Evolutionary conservation across 768 basidiomycete species (phyloP).

Genomic region (Serendipita indica): DNA sequence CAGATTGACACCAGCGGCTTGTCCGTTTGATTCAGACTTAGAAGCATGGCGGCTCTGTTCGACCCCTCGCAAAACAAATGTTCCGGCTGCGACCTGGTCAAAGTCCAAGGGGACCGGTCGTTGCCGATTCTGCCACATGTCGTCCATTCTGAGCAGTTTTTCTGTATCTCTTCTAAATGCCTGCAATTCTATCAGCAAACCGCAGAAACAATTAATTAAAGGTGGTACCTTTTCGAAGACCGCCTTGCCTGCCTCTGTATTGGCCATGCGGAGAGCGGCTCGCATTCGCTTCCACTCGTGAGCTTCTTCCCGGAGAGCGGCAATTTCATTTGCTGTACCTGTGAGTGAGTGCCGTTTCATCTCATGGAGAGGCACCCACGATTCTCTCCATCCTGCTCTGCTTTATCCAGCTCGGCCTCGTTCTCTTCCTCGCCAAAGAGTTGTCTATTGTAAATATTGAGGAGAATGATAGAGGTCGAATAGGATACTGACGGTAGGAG

Average conservation of each 20-base stretch:
- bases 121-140: constrained; percentile 92
- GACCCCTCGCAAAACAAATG: constrained; percentile 33
- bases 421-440: constrained; percentile 84
- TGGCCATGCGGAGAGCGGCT: constrained; percentile 38
- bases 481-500: constrained; percentile 57
- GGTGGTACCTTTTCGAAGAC: constrained; percentile 92
- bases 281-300: constrained; percentile 76
- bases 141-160: constrained; percentile 80
- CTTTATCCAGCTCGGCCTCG: constrained; percentile 80
- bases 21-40: constrained; percentile 12
- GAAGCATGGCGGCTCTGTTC: constrained; percentile 15
- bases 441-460: constrained; percentile 37
- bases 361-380: constrained; percentile 32
- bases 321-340: constrained; percentile 73
- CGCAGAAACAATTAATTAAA: not conserved
- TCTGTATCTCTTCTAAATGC: constrained; percentile 80
- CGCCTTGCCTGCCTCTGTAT: constrained; percentile 41
- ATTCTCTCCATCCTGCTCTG: constrained; percentile 87
- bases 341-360: not conserved
- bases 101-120: constrained; percentile 76
- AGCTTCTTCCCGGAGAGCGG: constrained; percentile 75
- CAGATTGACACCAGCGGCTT: constrained; percentile 26
- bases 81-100: constrained; percentile 51
- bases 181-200: constrained; percentile 26
- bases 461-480: constrained; percentile 7